Base-by-base conservation (phyloP, 441 rosid species). In the Isatis lusitanica region DNA sequence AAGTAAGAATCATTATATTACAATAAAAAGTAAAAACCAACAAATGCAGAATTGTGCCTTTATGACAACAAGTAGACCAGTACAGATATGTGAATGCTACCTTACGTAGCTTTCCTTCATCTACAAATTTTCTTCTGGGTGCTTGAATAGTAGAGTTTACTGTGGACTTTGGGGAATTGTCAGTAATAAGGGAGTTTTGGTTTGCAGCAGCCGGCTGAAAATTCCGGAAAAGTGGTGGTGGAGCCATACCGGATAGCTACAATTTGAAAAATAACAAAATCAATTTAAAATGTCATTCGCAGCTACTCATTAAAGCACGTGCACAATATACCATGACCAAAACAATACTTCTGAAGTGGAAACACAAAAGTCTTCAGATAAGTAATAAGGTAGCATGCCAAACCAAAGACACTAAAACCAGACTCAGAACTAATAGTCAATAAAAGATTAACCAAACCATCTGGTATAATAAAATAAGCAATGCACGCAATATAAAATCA, bases 51-150 rank as follows among this genome's bases (percentile, higher is more conserved):
- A 28, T 15, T 40, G 53, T 63, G 74, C 33, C 31, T 50, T 66
- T 40, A 51, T 31, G 68, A 21, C 13, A 11, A 52, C 43, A 55
- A 44, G 38, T 63, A 63, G 59, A 63, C 55, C 66, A 62, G 65
- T 15, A 18, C 47, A 69, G 62, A 52, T 17, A 70, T 38, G 71
- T 31, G 40, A 61, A 67, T 56, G 46, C 78, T 68, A 95, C 99
- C 99, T 95, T 93, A 30, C 98, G 87, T 74, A 95, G 78, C 82
- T 95, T 95, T 82, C 99, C 98, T 83, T 95, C 99, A 79, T 95
- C 99, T 64, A 95, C 94, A 81, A 93, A 88, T 83, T 95, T 95
- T 76, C 98, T 87, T 80, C 97, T 84, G 79, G 98, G 98, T 71
- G 96, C 97, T 83, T 89, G 99, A 75, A 90, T 82, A 74, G 86